Evolutionary conservation across 169 alveolate species (phyloP), one percentile per base, ranked within the genome.

Genomic region (Cryptosporidium xiaoi): DNA sequence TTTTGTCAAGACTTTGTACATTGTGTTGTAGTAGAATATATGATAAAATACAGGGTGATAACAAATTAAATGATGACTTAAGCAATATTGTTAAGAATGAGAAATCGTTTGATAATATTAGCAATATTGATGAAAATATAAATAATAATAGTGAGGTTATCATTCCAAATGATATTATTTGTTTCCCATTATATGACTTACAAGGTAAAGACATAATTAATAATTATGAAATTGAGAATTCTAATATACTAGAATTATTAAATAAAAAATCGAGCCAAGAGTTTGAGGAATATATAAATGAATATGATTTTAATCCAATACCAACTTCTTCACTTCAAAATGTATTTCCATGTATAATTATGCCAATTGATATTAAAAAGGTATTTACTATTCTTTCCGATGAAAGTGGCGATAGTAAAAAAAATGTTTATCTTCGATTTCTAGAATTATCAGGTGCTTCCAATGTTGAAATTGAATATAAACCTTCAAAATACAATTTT

Each of bases 241-340:
- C 36, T 18, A 69, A 55, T 24, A 27, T 69, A 31, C 20, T 20
- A 31, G 83, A 64, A 33, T 33, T 69, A 0, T 27, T 69, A 51
- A 51, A 44, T 51, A 69, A 69, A 55, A 69, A 53, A 24, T 64
- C 36, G 13, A 69, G 67, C 29, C 51, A 69, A 18, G 83, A 69
- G 16, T 69, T 69, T 40, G 83, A 69, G 50, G 83, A 69, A 24
- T 69, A 51, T 40, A 55, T 69, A 31, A 69, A 69, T 24, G 68
- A 69, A 46, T 56, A 69, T 36, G 83, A 56, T 50, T 51, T 31
- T n/a, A 69, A 51, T 50, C 60, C 66, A 7, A 69, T 69, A 16
- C 83, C 83, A 56, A 69, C 83, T n/a, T 51, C 83, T 12, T 55
- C 83, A 5, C 65, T 69, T 60, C 51, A 64, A 12, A 69, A 69